phyloP scores from a whole-genome alignment of 805 yeast species.

The Cyberlindnera sargentensis region DNA sequence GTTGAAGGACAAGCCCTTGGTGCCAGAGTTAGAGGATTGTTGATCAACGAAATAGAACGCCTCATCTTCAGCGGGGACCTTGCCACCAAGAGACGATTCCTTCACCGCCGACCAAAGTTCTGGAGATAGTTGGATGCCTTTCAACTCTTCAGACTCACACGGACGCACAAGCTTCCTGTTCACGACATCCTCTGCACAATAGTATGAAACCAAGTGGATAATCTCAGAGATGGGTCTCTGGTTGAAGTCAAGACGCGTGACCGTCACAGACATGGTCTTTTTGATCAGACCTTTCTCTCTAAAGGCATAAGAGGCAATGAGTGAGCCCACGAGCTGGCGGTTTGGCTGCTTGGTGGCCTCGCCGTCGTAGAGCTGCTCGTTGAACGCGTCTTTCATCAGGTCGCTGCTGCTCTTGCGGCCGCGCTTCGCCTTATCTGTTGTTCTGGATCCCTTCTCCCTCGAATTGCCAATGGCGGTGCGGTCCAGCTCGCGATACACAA shows the following conservation, averaged over 20 bases:
- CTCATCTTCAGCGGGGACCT: slow-evolving; percentile 40
- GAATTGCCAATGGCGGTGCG: slow-evolving; percentile 27
- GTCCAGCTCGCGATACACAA: slow-evolving; percentile 71
- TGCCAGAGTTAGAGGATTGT: slow-evolving; percentile 12
- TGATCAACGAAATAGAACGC: slow-evolving; percentile 41
- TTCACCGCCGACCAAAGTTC: slow-evolving; percentile 50
- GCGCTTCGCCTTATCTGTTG: slow-evolving; percentile 3
- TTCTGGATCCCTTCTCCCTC: slow-evolving; percentile 4
- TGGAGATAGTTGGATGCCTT: slow-evolving; percentile 39
- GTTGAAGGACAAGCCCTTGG: slow-evolving; percentile 15
- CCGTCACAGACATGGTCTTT: slow-evolving; percentile 56
- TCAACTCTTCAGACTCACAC: slow-evolving; percentile 41
- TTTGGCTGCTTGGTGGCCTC: slow-evolving; percentile 7
- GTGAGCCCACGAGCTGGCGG: slow-evolving; percentile 46
- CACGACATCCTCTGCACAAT: slow-evolving; percentile 66
- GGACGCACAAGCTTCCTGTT: slow-evolving; percentile 53
- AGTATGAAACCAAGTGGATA: slow-evolving; percentile 74
- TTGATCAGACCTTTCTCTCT: slow-evolving; percentile 72
- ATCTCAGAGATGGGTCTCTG: slow-evolving; percentile 26
- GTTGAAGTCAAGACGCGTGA: slow-evolving; percentile 10
- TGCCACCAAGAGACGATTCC: slow-evolving; percentile 53
- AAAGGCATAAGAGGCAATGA: slow-evolving; percentile 54
- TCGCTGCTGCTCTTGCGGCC: slow-evolving; percentile 2
- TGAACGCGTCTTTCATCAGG: neutral
- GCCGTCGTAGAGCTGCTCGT: neutral